phyloP scores from a whole-genome alignment of 1,139 yeast genomes.

The Cylindricascospora bacillispora region DNA sequence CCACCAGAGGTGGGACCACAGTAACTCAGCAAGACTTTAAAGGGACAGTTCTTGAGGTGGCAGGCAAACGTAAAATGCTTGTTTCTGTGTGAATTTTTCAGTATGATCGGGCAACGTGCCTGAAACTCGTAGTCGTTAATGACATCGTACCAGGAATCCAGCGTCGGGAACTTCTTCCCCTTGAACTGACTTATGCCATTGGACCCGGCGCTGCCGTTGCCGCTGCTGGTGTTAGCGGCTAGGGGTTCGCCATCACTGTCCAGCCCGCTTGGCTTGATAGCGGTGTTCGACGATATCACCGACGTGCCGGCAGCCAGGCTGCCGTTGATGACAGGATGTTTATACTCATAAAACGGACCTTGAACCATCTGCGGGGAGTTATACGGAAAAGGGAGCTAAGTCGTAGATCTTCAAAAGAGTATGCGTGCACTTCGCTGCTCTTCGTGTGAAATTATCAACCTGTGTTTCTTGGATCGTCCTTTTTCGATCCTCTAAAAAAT shows the following conservation, averaged over 20 bases:
- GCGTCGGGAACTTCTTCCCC: constrained; percentile 19
- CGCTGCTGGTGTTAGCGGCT: constrained; percentile 1
- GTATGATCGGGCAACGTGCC: constrained; percentile 24
- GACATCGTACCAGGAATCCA: constrained; percentile 25
- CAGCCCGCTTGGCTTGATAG: not conserved
- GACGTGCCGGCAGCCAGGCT: constrained; percentile 11
- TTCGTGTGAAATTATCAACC: too few relatives aligned
- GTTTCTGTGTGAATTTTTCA: constrained; percentile 26
- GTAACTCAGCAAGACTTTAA: constrained; percentile 23
- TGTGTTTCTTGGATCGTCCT: too few relatives aligned
- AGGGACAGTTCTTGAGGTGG: constrained; percentile 24
- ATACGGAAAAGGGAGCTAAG: too few relatives aligned
- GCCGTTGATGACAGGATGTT: constrained; percentile 25
- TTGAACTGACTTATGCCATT: constrained; percentile 1
- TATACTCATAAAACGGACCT: constrained; percentile 17
- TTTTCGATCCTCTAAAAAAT: too few relatives aligned
- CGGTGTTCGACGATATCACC: not conserved
- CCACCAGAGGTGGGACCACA: constrained; percentile 7
- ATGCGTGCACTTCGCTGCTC: too few relatives aligned
- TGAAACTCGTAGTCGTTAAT: constrained; percentile 26
- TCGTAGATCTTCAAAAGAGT: too few relatives aligned
- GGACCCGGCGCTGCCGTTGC: constrained; percentile 2
- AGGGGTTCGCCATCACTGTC: not conserved
- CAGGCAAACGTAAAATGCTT: constrained; percentile 27
- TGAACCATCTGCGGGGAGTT: too few relatives aligned